A percentile compares a stretch with the other conserved stretches of the same genome.
These are phyloP conservation scores for Chlamydomonas reinhardtii DNA, from an alignment of 163 green algal species.

Conservation along the genomic window DNA sequence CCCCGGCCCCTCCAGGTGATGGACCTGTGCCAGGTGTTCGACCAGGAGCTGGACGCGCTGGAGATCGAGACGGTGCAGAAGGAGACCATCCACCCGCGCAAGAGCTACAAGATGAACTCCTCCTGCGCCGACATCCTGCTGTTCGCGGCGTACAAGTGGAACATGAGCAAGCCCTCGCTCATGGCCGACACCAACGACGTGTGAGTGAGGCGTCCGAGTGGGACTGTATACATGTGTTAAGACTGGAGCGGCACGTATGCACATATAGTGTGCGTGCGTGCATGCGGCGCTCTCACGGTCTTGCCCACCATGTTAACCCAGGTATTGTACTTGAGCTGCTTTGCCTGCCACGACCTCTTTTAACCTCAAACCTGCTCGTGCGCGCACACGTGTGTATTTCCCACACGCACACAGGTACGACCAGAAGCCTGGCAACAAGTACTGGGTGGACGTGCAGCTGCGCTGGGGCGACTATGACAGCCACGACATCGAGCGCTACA, in stretches of 20 bases:
- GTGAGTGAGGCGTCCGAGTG: constrained; percentile 65
- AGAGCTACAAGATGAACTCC: constrained; percentile 99
- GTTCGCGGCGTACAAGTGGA: constrained; percentile 99
- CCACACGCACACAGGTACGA: constrained; percentile 66
- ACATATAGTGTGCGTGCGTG: too few relatives aligned
- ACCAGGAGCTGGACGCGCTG: constrained; percentile 98
- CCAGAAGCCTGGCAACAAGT: constrained; percentile 99
- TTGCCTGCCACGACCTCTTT: too few relatives aligned
- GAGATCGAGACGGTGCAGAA: constrained; percentile 99
- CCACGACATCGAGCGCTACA: constrained; percentile 99
- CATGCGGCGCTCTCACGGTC: too few relatives aligned
- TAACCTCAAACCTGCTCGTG: too few relatives aligned
- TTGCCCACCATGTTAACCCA: too few relatives aligned
- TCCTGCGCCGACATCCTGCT: constrained; percentile 98
- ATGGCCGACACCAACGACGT: constrained; percentile 97
- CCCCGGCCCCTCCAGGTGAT: constrained; percentile 42
- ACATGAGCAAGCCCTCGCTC: constrained; percentile 95
- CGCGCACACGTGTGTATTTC: too few relatives aligned
- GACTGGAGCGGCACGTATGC: too few relatives aligned
- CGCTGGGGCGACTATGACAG: constrained; percentile 99
- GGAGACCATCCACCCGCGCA: constrained; percentile 99
- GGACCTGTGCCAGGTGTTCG: constrained; percentile 86
- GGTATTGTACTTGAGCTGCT: too few relatives aligned
- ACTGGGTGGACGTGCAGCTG: constrained; percentile 96
- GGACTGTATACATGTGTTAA: too few relatives aligned